phyloP scores from a whole-genome alignment of 1,284 basidiomycete genomes.

The Porodaedalea pini region DNA sequence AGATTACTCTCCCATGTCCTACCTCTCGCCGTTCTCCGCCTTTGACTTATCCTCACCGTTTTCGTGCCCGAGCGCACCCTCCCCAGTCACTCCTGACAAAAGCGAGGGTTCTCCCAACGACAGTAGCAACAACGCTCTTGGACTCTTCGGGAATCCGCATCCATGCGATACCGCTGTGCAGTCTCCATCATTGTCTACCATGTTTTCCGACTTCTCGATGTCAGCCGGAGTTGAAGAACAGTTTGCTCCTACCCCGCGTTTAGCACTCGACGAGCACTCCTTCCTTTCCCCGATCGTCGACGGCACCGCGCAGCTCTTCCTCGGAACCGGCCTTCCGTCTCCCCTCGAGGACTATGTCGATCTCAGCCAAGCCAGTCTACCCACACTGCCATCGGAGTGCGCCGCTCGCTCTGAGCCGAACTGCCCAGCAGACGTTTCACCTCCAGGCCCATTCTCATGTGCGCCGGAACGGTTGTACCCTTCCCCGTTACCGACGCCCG shows the following conservation, averaged over 20 bases:
- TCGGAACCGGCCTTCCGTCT: background rate
- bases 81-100: background rate
- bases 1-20: background rate
- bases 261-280: background rate
- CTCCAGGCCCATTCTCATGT: background rate
- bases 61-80: background rate
- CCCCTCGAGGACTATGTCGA: background rate
- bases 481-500: conserved; percentile 6
- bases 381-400: background rate
- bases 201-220: background rate
- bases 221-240: background rate
- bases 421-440: background rate
- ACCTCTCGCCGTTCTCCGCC: background rate
- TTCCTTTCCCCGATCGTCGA: background rate
- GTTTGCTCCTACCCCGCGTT: background rate
- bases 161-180: background rate
- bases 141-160: background rate
- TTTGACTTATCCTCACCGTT: background rate
- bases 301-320: background rate
- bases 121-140: background rate
- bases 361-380: background rate
- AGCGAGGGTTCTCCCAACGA: background rate
- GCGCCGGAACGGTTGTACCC: conserved; percentile 9
- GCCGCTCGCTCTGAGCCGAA: background rate
- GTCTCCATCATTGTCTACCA: background rate